These are phyloP conservation scores for Leccinum colubrinum DNA, from an alignment of 1,284 basidiomycete species.

Conservation along the genomic window DNA sequence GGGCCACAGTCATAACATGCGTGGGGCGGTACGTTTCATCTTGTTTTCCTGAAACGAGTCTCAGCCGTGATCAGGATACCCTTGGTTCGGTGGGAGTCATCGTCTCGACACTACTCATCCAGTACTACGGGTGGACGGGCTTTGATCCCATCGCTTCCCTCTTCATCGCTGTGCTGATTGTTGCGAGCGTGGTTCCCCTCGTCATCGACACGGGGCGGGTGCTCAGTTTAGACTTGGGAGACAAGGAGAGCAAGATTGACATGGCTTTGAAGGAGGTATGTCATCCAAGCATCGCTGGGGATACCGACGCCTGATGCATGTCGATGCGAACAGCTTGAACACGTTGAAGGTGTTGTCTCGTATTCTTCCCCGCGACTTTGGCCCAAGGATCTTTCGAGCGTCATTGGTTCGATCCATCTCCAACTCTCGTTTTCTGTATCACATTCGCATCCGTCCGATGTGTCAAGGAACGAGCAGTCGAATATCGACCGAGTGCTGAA, in stretches of 20 bases:
- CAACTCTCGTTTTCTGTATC: conserved; percentile 56
- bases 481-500: conserved; percentile 71
- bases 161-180: conserved; percentile 95
- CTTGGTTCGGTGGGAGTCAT: conserved; percentile 98
- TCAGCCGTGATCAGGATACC: conserved; percentile 58
- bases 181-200: conserved; percentile 92
- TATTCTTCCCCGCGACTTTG: conserved; percentile 89
- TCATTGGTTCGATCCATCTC: conserved; percentile 91
- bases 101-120: conserved; percentile 93
- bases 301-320: conserved; percentile 28
- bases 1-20: conserved; percentile 97
- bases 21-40: conserved; percentile 75
- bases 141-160: conserved; percentile 98
- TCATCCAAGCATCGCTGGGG: neutral
- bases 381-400: conserved; percentile 87
- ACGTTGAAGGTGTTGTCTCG: conserved; percentile 77
- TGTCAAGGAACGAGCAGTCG: conserved; percentile 48
- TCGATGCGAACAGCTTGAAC: conserved; percentile 43
- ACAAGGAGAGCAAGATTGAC: conserved; percentile 64
- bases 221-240: conserved; percentile 82
- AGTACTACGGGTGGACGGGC: conserved; percentile 98
- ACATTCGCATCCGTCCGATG: conserved; percentile 46
- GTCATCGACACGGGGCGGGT: conserved; percentile 93
- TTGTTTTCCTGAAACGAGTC: conserved; percentile 8
- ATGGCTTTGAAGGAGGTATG: conserved; percentile 75